Evolutionary conservation across 768 basidiomycete genomes (phyloP).

Genomic region (Kondoa subrosea): DNA sequence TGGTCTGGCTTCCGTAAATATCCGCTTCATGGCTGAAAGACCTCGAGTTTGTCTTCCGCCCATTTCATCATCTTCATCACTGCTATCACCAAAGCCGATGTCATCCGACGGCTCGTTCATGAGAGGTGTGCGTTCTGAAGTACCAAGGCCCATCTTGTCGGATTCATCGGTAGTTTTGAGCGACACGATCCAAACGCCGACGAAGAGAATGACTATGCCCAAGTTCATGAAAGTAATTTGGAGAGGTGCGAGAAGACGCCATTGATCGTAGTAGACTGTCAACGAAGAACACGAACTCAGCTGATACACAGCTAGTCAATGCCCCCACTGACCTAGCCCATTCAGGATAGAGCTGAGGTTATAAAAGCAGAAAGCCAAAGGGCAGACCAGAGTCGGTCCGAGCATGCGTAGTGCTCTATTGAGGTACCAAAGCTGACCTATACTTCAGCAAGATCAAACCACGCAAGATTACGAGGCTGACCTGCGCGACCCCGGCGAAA

Average conservation of each 20-base stretch:
- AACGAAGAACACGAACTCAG: slow-evolving; percentile 12
- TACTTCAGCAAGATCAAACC: not conserved
- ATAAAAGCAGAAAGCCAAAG: slow-evolving; percentile 79
- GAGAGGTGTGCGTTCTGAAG: not conserved
- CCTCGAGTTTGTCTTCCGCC: not conserved
- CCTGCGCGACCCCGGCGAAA: slow-evolving; percentile 57
- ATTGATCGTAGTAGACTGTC: slow-evolving; percentile 70
- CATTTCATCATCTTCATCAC: not conserved
- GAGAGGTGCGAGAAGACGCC: slow-evolving; percentile 49
- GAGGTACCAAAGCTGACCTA: slow-evolving; percentile 31
- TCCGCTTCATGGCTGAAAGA: not conserved
- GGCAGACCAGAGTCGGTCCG: slow-evolving; percentile 41
- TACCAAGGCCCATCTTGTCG: slow-evolving; percentile 7
- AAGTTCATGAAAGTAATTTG: slow-evolving; percentile 58
- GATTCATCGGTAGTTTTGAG: slow-evolving; percentile 40
- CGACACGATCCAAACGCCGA: slow-evolving; percentile 79
- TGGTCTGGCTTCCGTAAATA: not conserved
- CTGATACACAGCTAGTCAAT: not conserved
- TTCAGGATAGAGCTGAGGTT: slow-evolving; percentile 82
- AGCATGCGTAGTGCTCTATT: slow-evolving; percentile 47
- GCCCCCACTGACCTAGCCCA: slow-evolving; percentile 38
- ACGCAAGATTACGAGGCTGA: slow-evolving; percentile 16
- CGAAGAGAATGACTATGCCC: slow-evolving; percentile 60
- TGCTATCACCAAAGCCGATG: not conserved
- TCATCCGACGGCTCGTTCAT: not conserved